Evolutionary conservation across 106 monocot genomes (phyloP).

Genomic region (Agapanthus africanus): DNA sequence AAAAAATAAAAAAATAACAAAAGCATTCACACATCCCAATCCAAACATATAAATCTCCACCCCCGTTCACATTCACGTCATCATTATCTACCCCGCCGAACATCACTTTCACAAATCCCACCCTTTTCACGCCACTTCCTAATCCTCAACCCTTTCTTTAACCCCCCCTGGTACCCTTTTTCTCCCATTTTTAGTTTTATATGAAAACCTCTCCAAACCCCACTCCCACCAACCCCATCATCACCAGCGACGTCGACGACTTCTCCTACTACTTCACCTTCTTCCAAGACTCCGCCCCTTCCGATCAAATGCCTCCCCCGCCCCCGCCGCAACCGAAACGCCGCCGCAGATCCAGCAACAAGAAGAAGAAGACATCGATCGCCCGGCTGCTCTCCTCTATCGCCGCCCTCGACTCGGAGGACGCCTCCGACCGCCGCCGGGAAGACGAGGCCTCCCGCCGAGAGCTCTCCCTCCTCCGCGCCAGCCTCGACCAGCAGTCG

Average conservation of each 20-base stretch:
- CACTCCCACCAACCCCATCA: background rate
- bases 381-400: constrained; percentile 36
- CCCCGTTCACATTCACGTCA: too few species aligned
- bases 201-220: too few species aligned
- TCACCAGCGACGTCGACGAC: constrained; percentile 36
- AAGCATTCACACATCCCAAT: too few species aligned
- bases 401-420: constrained; percentile 37
- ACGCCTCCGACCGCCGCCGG: constrained; percentile 18
- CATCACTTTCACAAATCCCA: too few species aligned
- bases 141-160: too few species aligned
- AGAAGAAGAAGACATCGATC: constrained; percentile 24
- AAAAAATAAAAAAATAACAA: too few species aligned
- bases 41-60: too few species aligned
- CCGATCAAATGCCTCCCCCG: too few species aligned
- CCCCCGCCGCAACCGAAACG: background rate
- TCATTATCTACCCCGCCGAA: too few species aligned
- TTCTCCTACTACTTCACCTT: constrained; percentile 52
- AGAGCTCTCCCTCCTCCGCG: constrained; percentile 28
- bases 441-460: constrained; percentile 5
- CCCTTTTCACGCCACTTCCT: too few species aligned
- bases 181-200: too few species aligned
- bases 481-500: constrained; percentile 21
- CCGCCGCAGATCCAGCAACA: background rate
- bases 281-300: constrained; percentile 26
- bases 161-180: too few species aligned